These are phyloP conservation scores for Pseudogymnoascus destructans DNA, from an alignment of 2,329 filamentous ascomycete species.

Conservation along the genomic window DNA sequence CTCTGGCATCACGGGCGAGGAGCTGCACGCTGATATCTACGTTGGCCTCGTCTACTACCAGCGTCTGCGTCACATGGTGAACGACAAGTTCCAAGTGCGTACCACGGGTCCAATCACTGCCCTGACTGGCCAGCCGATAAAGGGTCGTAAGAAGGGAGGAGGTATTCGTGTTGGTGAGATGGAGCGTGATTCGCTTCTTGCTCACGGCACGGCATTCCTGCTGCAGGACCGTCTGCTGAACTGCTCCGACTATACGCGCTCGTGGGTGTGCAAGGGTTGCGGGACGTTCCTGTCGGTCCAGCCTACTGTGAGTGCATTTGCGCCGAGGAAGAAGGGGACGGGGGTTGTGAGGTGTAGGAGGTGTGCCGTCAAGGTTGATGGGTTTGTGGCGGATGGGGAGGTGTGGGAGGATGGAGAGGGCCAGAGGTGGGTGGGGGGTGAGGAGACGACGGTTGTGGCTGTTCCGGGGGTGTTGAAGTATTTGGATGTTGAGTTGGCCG, in stretches of 20 bases:
- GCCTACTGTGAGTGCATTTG: constrained; percentile 56
- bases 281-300: constrained; percentile 85
- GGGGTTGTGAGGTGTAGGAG: constrained; percentile 65
- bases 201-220: constrained; percentile 88
- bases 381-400: constrained; percentile 41
- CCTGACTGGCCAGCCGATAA: constrained; percentile 90
- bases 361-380: constrained; percentile 43
- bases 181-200: constrained; percentile 90
- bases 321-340: constrained; percentile 50
- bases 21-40: constrained; percentile 90
- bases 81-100: constrained; percentile 97
- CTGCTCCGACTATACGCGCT: constrained; percentile 83
- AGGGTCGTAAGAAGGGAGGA: constrained; percentile 88
- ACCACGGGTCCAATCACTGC: constrained; percentile 87
- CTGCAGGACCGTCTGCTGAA: constrained; percentile 93
- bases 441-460: constrained; percentile 80
- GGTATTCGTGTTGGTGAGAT: constrained; percentile 99
- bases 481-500: constrained; percentile 85
- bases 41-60: constrained; percentile 97
- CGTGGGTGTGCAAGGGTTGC: constrained; percentile 81
- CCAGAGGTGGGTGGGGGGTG: constrained; percentile 71
- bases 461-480: constrained; percentile 88
- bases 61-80: constrained; percentile 96
- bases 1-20: constrained; percentile 88
- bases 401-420: constrained; percentile 91